A percentile compares a stretch with the other conserved stretches of the same genome.
These are phyloP conservation scores for Tuber aestivum DNA, from an alignment of 495 filamentous ascomycete genomes.

Conservation along the genomic window DNA sequence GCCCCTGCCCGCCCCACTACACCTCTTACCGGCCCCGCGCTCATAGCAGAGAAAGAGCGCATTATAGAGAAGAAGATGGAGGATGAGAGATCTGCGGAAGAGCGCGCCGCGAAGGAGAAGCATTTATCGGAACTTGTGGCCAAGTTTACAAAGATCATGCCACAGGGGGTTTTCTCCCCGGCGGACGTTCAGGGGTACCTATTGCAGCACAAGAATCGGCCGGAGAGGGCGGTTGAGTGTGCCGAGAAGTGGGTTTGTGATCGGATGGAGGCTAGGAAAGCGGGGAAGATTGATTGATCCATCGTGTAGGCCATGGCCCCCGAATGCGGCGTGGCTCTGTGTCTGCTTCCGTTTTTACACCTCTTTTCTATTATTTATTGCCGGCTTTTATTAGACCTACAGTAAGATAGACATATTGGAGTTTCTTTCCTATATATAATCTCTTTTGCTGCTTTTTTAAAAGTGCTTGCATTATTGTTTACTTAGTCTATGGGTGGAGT, in stretches of 20 bases:
- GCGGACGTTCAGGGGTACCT: slow-evolving; percentile 69
- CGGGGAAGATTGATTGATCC: slow-evolving; percentile 24
- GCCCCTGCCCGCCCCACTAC: slow-evolving; percentile 4
- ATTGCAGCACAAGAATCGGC: slow-evolving; percentile 58
- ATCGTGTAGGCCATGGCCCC: background rate
- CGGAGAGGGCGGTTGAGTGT: slow-evolving; percentile 53
- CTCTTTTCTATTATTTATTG: background rate
- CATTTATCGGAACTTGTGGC: slow-evolving; percentile 45
- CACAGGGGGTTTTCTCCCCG: slow-evolving; percentile 53
- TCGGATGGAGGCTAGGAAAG: slow-evolving; percentile 19
- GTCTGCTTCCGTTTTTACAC: background rate
- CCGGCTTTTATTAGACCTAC: background rate
- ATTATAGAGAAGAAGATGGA: slow-evolving; percentile 7
- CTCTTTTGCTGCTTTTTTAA: background rate
- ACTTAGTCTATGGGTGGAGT: background rate
- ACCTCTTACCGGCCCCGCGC: background rate
- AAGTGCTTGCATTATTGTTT: background rate
- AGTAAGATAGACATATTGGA: background rate
- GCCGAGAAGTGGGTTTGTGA: slow-evolving; percentile 54
- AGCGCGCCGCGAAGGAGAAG: slow-evolving; percentile 36
- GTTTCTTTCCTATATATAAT: background rate
- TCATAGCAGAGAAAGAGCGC: slow-evolving; percentile 11
- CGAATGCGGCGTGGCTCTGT: background rate
- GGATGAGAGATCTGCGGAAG: slow-evolving; percentile 5
- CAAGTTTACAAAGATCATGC: slow-evolving; percentile 49